Evolutionary conservation across 1,139 yeast genomes (phyloP), one percentile per base, ranked within the genome.

Genomic region (Suhomyces guaymorum): DNA sequence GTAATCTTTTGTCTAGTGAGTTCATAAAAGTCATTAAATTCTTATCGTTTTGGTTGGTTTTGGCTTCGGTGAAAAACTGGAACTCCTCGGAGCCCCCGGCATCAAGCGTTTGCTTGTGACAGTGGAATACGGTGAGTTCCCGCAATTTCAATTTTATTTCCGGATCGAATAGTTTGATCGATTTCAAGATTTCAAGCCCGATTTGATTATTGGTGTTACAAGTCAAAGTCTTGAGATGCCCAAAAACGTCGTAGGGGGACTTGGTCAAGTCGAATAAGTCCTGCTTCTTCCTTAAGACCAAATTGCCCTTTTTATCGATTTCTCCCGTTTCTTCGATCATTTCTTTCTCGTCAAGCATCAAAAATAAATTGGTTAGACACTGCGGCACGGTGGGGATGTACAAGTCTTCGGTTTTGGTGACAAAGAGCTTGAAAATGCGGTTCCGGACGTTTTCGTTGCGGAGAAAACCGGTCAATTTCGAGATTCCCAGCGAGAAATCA

Each of bases 41-140:
- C 9, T 35, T 35, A 13, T 24, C 30, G 12, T 30, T 18, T 3
- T 19, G 13, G 7, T 20, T 16, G 19, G 9, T 15, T n/a, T 21
- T 11, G 9, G 20, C 11, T n/a, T 35, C 34, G 15, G 25, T 19
- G 24, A 22, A 13, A 15, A 35, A 22, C 8, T 31, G 27, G 7
- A 38, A 44, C 9, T 35, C 29, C 23, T 37, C 41, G 17, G n/a
- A n/a, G n/a, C 35, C 39, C 1, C 36, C 43, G 19, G 31, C 39
- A 11, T 35, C 31, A 10, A 35, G 23, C 22, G 25, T 38, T 25
- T 59, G 63, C 28, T 54, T 55, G 42, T 66, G 72, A 32, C 63
- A 56, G 44, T 66, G 72, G 42, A 59, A 60, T 1, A 63, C 20
- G 1, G 68, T 62, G 18, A 66, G 46, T 5, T 66, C 68, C 25